Percentiles rank a stretch among this genome's conserved stretches.
phyloP scores from a whole-genome alignment of 2,329 filamentous ascomycete genomes.

The Pestalotiopsis sp. region DNA sequence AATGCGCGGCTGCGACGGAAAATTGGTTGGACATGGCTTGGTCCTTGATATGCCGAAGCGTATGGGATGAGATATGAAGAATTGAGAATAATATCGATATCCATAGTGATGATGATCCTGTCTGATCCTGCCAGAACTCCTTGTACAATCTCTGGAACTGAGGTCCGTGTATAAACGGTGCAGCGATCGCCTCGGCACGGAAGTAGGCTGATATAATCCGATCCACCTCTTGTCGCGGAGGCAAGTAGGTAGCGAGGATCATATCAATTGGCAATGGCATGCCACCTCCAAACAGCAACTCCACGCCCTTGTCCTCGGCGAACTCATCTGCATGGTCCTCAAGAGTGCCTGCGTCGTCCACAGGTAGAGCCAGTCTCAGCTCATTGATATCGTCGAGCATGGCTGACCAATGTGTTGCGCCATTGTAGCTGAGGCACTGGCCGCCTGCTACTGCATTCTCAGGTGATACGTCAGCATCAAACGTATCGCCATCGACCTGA shows the following conservation, averaged over 20 bases:
- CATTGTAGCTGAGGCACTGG: not conserved
- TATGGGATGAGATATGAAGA: not conserved
- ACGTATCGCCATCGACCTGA: not conserved
- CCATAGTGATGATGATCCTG: not conserved
- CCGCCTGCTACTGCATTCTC: not conserved
- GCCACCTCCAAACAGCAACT: not conserved
- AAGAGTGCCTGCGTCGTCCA: not conserved
- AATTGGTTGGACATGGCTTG: not conserved
- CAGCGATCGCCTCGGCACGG: not conserved
- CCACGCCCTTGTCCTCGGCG: not conserved
- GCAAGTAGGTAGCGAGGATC: not conserved
- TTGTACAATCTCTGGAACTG: not conserved
- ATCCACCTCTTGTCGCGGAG: slow-evolving; percentile 3
- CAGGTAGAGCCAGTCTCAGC: not conserved
- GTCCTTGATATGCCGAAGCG: not conserved
- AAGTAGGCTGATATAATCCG: slow-evolving; percentile 6
- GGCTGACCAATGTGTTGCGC: slow-evolving; percentile 8
- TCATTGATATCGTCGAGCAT: slow-evolving; percentile 7
- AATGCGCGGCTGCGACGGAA: slow-evolving; percentile 5
- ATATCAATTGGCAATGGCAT: not conserved
- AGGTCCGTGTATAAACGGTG: slow-evolving; percentile 7
- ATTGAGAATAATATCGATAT: slow-evolving; percentile 9
- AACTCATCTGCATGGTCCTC: not conserved
- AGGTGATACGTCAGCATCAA: not conserved
- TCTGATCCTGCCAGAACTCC: slow-evolving; percentile 3